Evolutionary conservation across 257 asterid genomes (phyloP), one percentile per base, ranked within the genome.

Genomic region (Lycium barbarum): DNA sequence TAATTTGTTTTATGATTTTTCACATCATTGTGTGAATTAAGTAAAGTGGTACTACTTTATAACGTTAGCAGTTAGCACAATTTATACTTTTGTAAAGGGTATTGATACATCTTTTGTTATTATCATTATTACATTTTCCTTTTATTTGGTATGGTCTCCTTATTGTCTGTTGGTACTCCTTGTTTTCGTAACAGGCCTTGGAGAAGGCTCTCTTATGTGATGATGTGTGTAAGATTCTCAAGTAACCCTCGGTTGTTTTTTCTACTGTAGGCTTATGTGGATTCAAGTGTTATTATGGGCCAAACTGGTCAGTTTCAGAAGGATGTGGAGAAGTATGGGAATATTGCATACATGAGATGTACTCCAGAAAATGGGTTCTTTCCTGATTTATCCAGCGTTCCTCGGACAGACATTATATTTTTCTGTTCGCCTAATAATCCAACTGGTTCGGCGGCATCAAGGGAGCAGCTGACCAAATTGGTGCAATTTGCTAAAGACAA

Each of bases 341-440:
- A 92, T 53, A 94, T 97, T 80, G 99, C 93, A 88, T 97, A 97
- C 92, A 97, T 97, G 99, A 94, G 91, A 83, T 97, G 98, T 89
- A 92, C 94, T 33, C 98, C 98, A 49, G 99, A 93, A 86, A 97
- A 95, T 87, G 98, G 93, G 10, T 97, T 95, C 87, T 97, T 97
- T 73, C 98, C 98, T 12, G 98, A 97, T 87, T 86, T 97, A 73
- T 92, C 98, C 84, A 86, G 87, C 3, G 91, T 94, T 86, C 76
- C 90, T 79, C 91, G 93, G 79, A 91, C 98, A 51, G 97, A 97
- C 89, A 83, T 97, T 87, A 97, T 95, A 88, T 95, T 94, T 84
- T 95, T 97, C 86, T 95, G 98, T 88, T 95, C 98, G 68, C 99
- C 99, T n/a, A 97, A 95, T 87, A 97, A 97, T 88, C 98, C 99